phyloP scores from a whole-genome alignment of 2,329 filamentous ascomycete species.

The Sporothrix pallida region DNA sequence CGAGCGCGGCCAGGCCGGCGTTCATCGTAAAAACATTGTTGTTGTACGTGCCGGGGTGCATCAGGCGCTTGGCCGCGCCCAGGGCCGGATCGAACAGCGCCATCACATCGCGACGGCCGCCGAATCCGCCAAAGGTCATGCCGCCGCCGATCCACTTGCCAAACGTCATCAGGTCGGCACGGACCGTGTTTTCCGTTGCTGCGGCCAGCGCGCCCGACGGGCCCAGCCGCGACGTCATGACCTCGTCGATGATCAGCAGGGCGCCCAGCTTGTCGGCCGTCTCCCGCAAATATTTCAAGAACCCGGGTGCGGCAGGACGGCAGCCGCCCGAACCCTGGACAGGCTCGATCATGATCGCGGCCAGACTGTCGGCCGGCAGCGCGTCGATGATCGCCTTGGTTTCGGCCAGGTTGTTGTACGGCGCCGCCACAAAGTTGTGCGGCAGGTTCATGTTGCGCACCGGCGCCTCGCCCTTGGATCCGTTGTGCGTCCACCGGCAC shows the following conservation, averaged over 20 bases:
- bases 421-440: conserved; percentile 63
- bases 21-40: conserved; percentile 66
- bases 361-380: conserved; percentile 52
- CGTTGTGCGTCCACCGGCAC: conserved; percentile 35
- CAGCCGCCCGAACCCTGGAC: conserved; percentile 68
- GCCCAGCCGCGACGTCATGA: conserved; percentile 68
- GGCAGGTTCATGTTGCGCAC: conserved; percentile 53
- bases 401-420: conserved; percentile 64
- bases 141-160: conserved; percentile 66
- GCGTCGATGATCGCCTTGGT: conserved; percentile 51
- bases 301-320: conserved; percentile 55
- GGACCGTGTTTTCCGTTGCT: conserved; percentile 57
- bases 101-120: conserved; percentile 70
- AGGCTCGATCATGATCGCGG: conserved; percentile 68
- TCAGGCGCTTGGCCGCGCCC: conserved; percentile 58
- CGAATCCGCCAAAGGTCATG: conserved; percentile 64
- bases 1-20: conserved; percentile 54
- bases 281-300: conserved; percentile 49
- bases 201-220: conserved; percentile 59
- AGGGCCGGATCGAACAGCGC: conserved; percentile 67
- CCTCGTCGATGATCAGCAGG: conserved; percentile 72
- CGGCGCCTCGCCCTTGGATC: conserved; percentile 42
- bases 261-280: conserved; percentile 33
- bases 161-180: conserved; percentile 61
- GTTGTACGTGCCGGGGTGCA: conserved; percentile 67